Evolutionary conservation across 2,329 filamentous ascomycete genomes (phyloP).

Genomic region (Fusarium equiseti): DNA sequence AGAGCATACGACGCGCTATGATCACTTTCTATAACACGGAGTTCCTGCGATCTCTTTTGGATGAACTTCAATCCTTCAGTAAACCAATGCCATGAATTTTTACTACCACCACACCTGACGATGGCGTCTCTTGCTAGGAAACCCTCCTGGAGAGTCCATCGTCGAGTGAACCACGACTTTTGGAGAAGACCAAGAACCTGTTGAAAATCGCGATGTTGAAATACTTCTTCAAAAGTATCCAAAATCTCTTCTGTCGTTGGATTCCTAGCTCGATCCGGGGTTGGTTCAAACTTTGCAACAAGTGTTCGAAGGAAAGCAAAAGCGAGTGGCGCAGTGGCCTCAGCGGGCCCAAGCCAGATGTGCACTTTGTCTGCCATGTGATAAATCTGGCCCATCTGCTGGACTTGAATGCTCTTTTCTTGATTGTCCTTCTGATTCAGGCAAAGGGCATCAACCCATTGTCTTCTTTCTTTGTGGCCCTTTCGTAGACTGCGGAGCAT

Average conservation of each 20-base stretch:
- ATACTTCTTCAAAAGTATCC: fast-evolving
- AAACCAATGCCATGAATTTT: fast-evolving
- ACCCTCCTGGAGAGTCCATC: background rate
- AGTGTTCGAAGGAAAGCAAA: fast-evolving
- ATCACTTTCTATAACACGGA: fast-evolving
- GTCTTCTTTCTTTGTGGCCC: fast-evolving
- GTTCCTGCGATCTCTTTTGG: fast-evolving
- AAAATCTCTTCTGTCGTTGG: fast-evolving
- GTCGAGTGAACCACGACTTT: background rate
- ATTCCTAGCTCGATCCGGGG: fast-evolving
- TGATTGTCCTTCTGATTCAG: background rate
- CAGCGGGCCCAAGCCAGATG: background rate
- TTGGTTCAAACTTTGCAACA: fast-evolving
- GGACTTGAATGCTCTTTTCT: background rate
- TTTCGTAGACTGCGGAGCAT: fast-evolving
- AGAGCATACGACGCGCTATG: fast-evolving
- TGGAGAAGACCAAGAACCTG: fast-evolving
- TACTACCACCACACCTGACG: fast-evolving
- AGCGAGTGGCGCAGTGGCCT: too few species aligned
- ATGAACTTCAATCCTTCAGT: background rate
- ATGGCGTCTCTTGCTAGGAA: background rate
- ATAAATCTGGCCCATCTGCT: background rate
- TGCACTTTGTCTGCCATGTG: background rate
- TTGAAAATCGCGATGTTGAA: fast-evolving
- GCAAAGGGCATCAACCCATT: background rate